Base-by-base conservation (phyloP, 2,329 filamentous ascomycete genomes). In the Rosellinia necatrix region DNA sequence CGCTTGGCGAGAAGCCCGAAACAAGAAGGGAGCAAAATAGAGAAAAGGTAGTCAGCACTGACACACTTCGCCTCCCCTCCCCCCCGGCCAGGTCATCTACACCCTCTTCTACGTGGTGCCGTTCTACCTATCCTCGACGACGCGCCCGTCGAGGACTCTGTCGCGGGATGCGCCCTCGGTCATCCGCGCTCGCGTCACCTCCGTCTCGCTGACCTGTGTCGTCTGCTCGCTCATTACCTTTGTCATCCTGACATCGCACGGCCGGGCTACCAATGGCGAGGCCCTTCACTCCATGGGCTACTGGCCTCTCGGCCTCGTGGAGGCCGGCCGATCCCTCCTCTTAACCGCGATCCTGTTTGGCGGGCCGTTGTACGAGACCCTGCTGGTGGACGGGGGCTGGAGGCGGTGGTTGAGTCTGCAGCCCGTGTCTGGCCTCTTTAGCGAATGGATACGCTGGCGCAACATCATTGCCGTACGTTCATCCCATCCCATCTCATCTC, bases 81-180 rank as follows among this genome's bases (percentile, higher is more conserved):
- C 27, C 46, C 19, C 13, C 21, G 9, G 21, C 44, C 56, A 90
- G 90, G 76, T 92, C 60, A 74, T 87, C 59, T 96, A 96, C 75
- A 96, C 91, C n/a, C 73, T 92, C 65, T 76, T 91, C 76, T 99
- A 97, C 76, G 90, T 99, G 66, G 77, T 90, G 3, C 93, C 94
- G 21, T 91, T 97, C 74, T 97, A 99, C 78, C 79, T 93, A 61
- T 94, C 88, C 17, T 74, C 85, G 3, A 81, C 85, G 17, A 96
- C 93, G 4, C 85, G 92, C 49, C 92, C 92, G 6, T 94, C 91
- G 6, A 82, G 85, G 22, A 84, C 81, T 51, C 82, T 96, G 24
- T 90, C 90, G 58, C 87, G 94, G 69, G 92, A 97, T 82, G 88
- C 91, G 24, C 91, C 92, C 8, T 88, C 89, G 9, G 91, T 96